Conservation (phyloP, 2,329 filamentous ascomycete genomes). For the Neonectria neomacrospora region DNA sequence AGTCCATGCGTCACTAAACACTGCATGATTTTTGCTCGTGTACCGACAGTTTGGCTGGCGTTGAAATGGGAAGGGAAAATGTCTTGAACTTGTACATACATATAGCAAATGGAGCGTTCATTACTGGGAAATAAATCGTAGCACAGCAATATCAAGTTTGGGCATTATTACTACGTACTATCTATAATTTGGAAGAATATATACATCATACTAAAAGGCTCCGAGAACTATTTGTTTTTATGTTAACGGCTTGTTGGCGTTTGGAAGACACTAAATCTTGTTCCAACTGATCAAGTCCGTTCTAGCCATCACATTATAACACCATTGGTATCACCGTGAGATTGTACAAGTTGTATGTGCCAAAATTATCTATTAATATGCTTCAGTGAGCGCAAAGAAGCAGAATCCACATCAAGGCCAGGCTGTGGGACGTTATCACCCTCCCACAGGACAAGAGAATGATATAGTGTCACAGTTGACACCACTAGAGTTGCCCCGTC, state of each 20-base stretch:
- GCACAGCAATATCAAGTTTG: neutral
- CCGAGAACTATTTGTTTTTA: no score
- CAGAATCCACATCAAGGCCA: constrained; percentile 39
- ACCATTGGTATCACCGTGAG: neutral
- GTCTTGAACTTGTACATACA: constrained; percentile 5
- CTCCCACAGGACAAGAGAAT: constrained; percentile 29
- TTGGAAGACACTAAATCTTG: no score
- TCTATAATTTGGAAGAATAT: constrained; percentile 11
- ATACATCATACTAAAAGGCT: no score
- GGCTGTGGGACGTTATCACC: constrained; percentile 42
- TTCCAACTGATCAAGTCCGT: neutral
- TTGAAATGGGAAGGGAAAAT: constrained; percentile 25
- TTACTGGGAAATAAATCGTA: neutral
- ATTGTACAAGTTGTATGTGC: constrained; percentile 5
- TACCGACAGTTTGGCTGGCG: constrained; percentile 23
- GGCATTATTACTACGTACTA: neutral
- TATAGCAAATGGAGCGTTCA: neutral
- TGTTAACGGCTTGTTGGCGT: neutral
- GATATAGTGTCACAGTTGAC: constrained; percentile 13
- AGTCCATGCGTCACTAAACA: constrained; percentile 67
- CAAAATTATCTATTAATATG: constrained; percentile 48
- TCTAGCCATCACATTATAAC: neutral
- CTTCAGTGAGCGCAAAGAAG: constrained; percentile 47
- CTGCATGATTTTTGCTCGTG: neutral
- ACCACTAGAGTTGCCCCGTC: constrained; percentile 25